These are phyloP conservation scores for Nematocida sp. DNA, from an alignment of 371 early-diverging fungal genomes.

Conservation along the genomic window DNA sequence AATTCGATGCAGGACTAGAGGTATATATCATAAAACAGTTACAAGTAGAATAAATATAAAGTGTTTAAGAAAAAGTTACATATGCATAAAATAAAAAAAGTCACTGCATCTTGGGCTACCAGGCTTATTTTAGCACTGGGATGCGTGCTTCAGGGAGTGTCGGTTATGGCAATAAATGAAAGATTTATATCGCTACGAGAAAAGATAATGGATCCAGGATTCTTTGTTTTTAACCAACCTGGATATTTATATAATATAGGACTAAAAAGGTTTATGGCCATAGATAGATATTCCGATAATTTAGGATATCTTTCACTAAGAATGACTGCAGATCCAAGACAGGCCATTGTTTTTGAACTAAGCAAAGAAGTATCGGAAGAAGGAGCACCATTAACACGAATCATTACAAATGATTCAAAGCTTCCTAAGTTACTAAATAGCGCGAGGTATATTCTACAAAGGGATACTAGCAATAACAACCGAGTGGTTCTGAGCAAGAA, in stretches of 20 bases:
- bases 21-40: neutral
- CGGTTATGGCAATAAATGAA: too few relatives aligned
- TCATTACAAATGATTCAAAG: neutral
- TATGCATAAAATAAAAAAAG: neutral
- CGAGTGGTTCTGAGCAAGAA: neutral
- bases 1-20: neutral
- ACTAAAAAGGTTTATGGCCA: neutral
- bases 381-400: neutral
- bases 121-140: too few relatives aligned
- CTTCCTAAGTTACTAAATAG: neutral
- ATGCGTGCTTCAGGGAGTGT: too few relatives aligned
- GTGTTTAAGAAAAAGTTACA: neutral
- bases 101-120: neutral
- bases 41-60: neutral
- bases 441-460: neutral
- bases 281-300: neutral
- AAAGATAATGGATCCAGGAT: neutral
- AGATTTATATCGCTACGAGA: too few relatives aligned
- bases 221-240: neutral
- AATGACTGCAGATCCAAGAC: neutral
- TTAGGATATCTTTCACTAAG: neutral
- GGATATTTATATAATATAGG: conserved; percentile 41
- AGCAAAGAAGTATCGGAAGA: neutral
- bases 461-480: neutral
- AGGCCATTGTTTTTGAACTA: neutral